A percentile compares a stretch with the other conserved stretches of the same genome.
Conservation (phyloP, 306 rosid genomes). For the Prunus armeniaca region DNA sequence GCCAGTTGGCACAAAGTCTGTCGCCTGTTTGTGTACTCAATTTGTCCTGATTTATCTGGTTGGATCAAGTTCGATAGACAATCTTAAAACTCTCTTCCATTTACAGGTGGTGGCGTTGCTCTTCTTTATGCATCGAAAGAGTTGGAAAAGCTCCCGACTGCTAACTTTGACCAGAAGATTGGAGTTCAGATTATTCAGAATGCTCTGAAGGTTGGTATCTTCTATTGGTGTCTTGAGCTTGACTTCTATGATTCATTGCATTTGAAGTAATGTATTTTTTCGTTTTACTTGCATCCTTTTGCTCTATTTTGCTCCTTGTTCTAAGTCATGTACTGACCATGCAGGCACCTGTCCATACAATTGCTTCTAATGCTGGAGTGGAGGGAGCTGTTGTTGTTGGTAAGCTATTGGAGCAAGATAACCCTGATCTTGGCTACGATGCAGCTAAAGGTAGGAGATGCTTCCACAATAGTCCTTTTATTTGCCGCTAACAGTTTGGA, state of each 20-base stretch:
- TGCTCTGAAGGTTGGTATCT: conserved; percentile 63
- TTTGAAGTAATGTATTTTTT: not conserved
- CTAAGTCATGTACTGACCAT: not conserved
- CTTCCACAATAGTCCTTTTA: not conserved
- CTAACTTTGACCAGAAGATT: conserved; percentile 90
- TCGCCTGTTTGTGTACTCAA: no score
- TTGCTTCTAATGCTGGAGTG: conserved; percentile 93
- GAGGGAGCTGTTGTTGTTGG: conserved; percentile 99
- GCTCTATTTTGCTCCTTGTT: not conserved
- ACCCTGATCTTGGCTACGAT: conserved; percentile 88
- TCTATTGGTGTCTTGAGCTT: not conserved
- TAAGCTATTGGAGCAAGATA: conserved; percentile 77
- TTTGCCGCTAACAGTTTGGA: not conserved
- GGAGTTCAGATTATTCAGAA: conserved; percentile 98
- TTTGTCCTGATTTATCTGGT: not conserved
- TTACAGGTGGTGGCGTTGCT: conserved; percentile 86
- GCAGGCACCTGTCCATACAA: conserved; percentile 95
- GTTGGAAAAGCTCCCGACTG: conserved; percentile 72
- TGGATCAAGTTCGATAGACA: not conserved
- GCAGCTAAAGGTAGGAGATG: conserved; percentile 88
- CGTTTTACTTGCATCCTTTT: not conserved
- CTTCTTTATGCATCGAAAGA: conserved; percentile 95
- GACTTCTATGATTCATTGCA: not conserved
- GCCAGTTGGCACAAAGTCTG: not conserved
- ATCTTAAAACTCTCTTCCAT: conserved; percentile 5